Percentiles rank a stretch among this genome's conserved stretches.
Conservation (phyloP, 2,329 filamentous ascomycete species). For the Fonsecaea erecta region DNA sequence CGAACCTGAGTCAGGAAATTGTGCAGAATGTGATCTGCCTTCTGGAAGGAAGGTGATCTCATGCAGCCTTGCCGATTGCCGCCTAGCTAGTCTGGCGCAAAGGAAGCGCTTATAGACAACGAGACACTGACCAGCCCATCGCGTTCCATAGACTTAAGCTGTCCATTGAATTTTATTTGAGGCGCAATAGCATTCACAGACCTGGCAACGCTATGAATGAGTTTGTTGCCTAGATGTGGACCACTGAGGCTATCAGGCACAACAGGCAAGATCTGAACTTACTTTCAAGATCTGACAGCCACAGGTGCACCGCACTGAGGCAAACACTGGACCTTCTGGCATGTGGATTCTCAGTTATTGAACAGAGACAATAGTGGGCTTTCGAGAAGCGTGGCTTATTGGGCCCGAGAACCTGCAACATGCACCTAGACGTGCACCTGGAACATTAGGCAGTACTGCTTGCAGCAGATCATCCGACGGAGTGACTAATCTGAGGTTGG, state of each 20-base stretch:
- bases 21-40: background rate
- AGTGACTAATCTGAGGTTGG: conserved; percentile 1
- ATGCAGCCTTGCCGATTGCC: conserved; percentile 1
- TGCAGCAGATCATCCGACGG: background rate
- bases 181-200: background rate
- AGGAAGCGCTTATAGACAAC: background rate
- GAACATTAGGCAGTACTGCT: conserved; percentile 2
- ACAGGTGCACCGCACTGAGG: background rate
- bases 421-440: background rate
- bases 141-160: background rate
- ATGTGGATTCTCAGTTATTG: background rate
- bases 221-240: background rate
- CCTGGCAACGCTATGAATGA: background rate
- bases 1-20: conserved; percentile 5
- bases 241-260: background rate
- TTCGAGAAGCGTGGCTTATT: background rate
- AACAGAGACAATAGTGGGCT: background rate
- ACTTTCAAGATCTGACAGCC: background rate
- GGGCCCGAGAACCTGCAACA: background rate
- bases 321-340: background rate
- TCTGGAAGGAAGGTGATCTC: conserved; percentile 4
- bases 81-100: background rate
- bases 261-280: background rate
- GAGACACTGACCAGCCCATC: background rate
- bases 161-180: background rate